Evolutionary conservation across 495 filamentous ascomycete species (phyloP).

Genomic region (Terfezia claveryi): DNA sequence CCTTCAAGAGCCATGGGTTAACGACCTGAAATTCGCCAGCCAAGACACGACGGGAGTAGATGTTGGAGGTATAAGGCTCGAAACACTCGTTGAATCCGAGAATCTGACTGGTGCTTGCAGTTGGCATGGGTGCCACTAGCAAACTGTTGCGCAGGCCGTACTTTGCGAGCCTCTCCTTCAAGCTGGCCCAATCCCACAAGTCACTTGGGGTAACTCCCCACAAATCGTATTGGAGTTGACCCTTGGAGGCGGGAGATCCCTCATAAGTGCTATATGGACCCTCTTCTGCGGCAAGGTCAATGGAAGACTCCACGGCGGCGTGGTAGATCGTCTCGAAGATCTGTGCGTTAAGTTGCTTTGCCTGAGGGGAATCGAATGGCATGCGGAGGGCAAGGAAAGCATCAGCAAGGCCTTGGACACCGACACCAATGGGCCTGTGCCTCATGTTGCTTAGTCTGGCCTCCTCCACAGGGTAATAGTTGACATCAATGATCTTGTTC

Average conservation of each 20-base stretch:
- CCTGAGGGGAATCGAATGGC: constrained; percentile 90
- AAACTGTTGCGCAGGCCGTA: constrained; percentile 86
- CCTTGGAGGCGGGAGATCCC: constrained; percentile 84
- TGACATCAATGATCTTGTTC: constrained; percentile 93
- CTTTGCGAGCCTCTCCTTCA: constrained; percentile 79
- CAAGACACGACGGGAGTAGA: constrained; percentile 93
- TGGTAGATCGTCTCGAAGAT: constrained; percentile 99
- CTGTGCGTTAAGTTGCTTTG: constrained; percentile 81
- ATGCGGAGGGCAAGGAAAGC: constrained; percentile 90
- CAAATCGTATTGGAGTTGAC: constrained; percentile 96
- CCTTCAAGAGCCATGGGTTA: constrained; percentile 96
- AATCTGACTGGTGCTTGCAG: constrained; percentile 88
- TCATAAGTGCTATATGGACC: constrained; percentile 78
- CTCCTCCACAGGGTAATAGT: constrained; percentile 88
- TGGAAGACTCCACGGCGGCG: constrained; percentile 72
- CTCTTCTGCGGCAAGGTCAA: constrained; percentile 56
- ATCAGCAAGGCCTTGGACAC: constrained; percentile 97
- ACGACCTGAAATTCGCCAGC: constrained; percentile 98
- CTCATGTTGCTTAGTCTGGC: constrained; percentile 89
- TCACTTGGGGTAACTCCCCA: constrained; percentile 83
- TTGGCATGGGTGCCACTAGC: constrained; percentile 92
- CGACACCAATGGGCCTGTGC: constrained; percentile 81
- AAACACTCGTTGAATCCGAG: constrained; percentile 98
- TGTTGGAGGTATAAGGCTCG: constrained; percentile 98
- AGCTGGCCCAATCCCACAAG: constrained; percentile 83